These are phyloP conservation scores for Pleomassaria siparia DNA, from an alignment of 2,329 filamentous ascomycete species.

Conservation along the genomic window DNA sequence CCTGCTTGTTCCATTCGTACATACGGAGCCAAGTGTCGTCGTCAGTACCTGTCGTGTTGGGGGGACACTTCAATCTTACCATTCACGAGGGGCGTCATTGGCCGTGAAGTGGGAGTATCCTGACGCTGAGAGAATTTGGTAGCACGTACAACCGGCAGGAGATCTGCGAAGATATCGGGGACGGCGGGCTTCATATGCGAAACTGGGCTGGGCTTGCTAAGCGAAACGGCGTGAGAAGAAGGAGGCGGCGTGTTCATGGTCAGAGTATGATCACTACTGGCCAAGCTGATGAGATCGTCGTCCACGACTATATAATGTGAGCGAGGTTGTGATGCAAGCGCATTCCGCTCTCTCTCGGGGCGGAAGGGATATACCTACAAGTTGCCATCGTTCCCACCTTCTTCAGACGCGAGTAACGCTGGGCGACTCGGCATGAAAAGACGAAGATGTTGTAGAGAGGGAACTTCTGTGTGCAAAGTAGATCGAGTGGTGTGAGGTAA, in stretches of 20 bases:
- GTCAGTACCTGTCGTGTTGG: neutral
- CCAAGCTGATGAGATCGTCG: slow-evolving; percentile 15
- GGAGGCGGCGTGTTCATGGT: neutral
- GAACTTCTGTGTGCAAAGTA: neutral
- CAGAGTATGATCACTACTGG: neutral
- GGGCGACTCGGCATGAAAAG: neutral
- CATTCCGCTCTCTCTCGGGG: neutral
- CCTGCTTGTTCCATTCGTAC: neutral
- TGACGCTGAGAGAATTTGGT: neutral
- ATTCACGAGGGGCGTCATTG: neutral
- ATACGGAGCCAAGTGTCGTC: neutral
- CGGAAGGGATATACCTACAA: neutral
- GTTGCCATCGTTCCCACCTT: neutral
- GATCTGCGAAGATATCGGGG: slow-evolving; percentile 4
- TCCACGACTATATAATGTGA: slow-evolving; percentile 4
- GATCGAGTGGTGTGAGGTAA: neutral
- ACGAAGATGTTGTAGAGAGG: neutral
- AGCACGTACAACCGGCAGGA: neutral
- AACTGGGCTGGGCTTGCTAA: neutral
- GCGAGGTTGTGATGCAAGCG: neutral
- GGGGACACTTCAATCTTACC: neutral
- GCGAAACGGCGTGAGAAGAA: too few species aligned
- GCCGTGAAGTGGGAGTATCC: neutral
- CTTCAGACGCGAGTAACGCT: neutral
- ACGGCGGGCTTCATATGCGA: neutral